phyloP scores from a whole-genome alignment of 2,329 filamentous ascomycete genomes.

The Uncinocarpus reesii region DNA sequence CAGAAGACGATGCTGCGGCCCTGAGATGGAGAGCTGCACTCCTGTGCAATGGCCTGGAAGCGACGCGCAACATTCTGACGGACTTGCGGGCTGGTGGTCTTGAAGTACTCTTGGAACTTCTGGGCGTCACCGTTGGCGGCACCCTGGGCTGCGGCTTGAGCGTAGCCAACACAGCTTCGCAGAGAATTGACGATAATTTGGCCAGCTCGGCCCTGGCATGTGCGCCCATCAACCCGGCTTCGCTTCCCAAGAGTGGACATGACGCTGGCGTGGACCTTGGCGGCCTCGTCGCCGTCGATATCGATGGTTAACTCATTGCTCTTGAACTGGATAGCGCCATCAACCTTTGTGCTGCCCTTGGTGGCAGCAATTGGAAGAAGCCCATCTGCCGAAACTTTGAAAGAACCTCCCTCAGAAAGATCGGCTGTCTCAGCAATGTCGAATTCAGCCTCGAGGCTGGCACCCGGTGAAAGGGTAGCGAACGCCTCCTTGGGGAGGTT shows the following conservation, averaged over 20 bases:
- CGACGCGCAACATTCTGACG: conserved; percentile 43
- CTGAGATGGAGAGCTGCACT: conserved; percentile 44
- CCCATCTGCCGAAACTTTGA: conserved; percentile 48
- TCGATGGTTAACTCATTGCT: conserved; percentile 50
- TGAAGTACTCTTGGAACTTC: conserved; percentile 55
- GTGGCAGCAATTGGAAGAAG: conserved; percentile 45
- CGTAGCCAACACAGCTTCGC: conserved; percentile 44
- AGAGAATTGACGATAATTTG: conserved; percentile 43
- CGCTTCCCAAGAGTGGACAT: conserved; percentile 20
- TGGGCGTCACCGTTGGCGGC: conserved; percentile 32
- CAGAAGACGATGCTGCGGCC: conserved; percentile 50
- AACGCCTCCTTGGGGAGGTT: conserved; percentile 26
- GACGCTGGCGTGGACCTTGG: conserved; percentile 28
- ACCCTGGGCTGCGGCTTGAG: conserved; percentile 43
- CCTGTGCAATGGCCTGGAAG: conserved; percentile 45
- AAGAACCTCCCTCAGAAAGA: conserved; percentile 41
- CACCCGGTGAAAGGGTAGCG: conserved; percentile 25
- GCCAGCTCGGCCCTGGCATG: conserved; percentile 44
- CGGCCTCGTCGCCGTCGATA: conserved; percentile 49
- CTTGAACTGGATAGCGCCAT: conserved; percentile 46
- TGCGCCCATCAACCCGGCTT: conserved; percentile 30
- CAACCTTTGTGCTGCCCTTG: conserved; percentile 38
- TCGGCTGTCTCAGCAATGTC: conserved; percentile 33
- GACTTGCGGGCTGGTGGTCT: conserved; percentile 40
- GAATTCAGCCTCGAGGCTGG: conserved; percentile 25